Evolutionary conservation across 768 basidiomycete species (phyloP).

Genomic region (Agaricus sinodeliciosus): DNA sequence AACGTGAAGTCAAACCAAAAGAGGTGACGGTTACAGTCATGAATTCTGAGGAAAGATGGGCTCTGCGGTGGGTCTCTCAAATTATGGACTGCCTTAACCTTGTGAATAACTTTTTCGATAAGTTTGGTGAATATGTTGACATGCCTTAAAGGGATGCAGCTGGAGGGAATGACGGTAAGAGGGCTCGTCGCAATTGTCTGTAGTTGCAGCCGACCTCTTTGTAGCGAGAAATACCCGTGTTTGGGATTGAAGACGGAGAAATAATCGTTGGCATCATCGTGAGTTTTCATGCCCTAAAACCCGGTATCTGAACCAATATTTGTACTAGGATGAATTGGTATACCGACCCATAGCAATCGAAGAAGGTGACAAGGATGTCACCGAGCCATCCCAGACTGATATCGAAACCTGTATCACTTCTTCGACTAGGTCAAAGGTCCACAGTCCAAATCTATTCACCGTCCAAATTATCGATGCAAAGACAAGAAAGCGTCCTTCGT

Average conservation of each 20-base stretch:
- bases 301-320: neutral
- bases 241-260: conserved; percentile 61
- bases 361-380: neutral
- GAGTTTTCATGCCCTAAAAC: conserved; percentile 14
- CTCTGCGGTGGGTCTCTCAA: conserved; percentile 46
- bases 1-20: conserved; percentile 61
- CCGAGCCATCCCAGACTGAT: neutral
- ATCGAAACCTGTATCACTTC: conserved; percentile 1
- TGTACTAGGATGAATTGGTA: conserved; percentile 46
- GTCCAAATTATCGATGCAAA: conserved; percentile 64
- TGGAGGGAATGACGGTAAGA: conserved; percentile 45
- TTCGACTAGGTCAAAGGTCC: neutral
- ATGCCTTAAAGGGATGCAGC: conserved; percentile 47
- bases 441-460: conserved; percentile 12
- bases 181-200: neutral
- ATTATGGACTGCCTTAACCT: neutral
- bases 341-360: conserved; percentile 5
- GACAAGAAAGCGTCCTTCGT: conserved; percentile 41
- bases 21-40: conserved; percentile 43
- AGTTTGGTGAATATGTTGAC: conserved; percentile 73
- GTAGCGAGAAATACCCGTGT: conserved; percentile 81
- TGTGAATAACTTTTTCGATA: neutral
- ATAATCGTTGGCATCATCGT: conserved; percentile 75
- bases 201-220: neutral
- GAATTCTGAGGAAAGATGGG: conserved; percentile 73